These are phyloP conservation scores for Scenedesmus sp. DNA, from an alignment of 163 green algal species.

Conservation along the genomic window DNA sequence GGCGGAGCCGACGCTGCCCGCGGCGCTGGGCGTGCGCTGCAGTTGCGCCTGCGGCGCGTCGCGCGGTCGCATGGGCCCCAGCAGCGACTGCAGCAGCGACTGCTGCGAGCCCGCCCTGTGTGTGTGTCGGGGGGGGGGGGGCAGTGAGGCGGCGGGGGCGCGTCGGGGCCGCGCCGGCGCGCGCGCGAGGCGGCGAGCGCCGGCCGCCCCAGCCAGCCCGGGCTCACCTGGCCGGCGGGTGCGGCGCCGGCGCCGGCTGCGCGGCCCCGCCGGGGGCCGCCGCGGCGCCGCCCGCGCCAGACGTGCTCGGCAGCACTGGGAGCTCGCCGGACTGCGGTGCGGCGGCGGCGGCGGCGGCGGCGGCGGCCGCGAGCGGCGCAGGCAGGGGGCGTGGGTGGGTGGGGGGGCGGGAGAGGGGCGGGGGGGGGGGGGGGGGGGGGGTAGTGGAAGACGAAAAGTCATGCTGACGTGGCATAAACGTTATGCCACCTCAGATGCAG, in stretches of 20 bases:
- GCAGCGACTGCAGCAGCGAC: slow-evolving; percentile 32
- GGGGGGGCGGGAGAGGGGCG: no score
- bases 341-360: background rate
- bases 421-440: no score
- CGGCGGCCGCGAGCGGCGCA: background rate
- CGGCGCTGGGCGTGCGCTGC: background rate
- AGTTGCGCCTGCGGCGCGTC: background rate
- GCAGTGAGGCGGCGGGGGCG: background rate
- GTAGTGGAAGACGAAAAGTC: no score
- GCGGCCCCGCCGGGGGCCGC: background rate
- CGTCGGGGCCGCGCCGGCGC: no score
- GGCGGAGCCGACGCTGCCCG: slow-evolving; percentile 4
- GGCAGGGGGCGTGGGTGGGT: no score
- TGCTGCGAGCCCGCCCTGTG: slow-evolving; percentile 3
- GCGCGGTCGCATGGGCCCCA: background rate
- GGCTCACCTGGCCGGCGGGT: background rate
- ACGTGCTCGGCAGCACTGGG: background rate
- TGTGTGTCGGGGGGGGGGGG: no score
- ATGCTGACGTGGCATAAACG: slow-evolving; percentile 12
- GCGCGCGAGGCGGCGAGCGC: no score
- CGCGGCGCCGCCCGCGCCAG: no score
- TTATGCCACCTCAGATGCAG: background rate
- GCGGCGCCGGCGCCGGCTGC: background rate
- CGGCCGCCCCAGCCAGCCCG: no score
- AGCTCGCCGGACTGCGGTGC: background rate